Evolutionary conservation across 179 eudicot genomes (phyloP).

Genomic region (Beta lomatogona): DNA sequence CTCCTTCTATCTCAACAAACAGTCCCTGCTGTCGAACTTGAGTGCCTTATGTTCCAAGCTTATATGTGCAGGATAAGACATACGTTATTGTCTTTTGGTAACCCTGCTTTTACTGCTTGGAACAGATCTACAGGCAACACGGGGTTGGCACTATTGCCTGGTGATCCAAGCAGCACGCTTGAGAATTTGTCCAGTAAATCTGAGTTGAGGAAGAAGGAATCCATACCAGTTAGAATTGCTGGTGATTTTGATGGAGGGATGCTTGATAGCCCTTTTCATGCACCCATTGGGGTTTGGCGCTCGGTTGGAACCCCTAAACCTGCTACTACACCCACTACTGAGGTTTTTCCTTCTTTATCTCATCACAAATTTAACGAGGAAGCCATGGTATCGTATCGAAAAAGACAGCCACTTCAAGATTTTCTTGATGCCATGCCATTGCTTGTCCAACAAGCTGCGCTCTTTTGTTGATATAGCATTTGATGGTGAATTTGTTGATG

Average conservation of each 20-base stretch:
- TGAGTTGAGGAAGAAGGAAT: constrained; percentile 82
- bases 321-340: constrained; percentile 43
- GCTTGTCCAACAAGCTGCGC: constrained; percentile 95
- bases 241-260: constrained; percentile 81
- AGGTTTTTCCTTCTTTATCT: constrained; percentile 48
- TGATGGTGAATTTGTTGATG: constrained; percentile 91
- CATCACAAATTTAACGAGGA: constrained; percentile 68
- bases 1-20: constrained; percentile 58
- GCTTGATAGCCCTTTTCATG: constrained; percentile 67
- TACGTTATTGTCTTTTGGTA: constrained; percentile 59
- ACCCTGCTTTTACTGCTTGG: constrained; percentile 41
- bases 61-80: constrained; percentile 88
- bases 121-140: constrained; percentile 48
- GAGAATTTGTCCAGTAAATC: constrained; percentile 57
- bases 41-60: constrained; percentile 88
- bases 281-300: constrained; percentile 98
- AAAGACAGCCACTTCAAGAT: constrained; percentile 81
- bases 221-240: constrained; percentile 87
- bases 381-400: constrained; percentile 59
- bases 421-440: constrained; percentile 82
- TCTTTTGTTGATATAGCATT: constrained; percentile 91
- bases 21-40: constrained; percentile 80
- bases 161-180: constrained; percentile 55
- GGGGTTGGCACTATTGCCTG: constrained; percentile 46
- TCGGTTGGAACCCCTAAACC: constrained; percentile 82